Conservation (phyloP, 139 green algal species). For the Tetradesmus obliquus region DNA sequence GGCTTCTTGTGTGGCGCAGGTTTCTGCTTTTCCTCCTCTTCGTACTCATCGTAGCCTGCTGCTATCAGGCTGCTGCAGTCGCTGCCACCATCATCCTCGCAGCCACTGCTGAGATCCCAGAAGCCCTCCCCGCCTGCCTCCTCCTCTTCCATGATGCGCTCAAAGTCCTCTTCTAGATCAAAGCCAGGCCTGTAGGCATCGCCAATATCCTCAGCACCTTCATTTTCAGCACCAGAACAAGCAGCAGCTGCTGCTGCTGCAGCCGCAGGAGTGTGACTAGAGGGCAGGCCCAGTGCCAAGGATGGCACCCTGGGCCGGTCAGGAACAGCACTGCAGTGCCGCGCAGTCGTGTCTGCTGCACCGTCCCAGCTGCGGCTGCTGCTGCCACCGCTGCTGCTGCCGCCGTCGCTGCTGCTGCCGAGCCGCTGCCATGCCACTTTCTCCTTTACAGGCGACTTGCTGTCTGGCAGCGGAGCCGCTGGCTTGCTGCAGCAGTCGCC, state of each 20-base stretch:
- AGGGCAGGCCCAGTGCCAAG: neutral
- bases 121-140: neutral
- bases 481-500: neutral
- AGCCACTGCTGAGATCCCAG: neutral
- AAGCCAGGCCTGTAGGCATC: slow-evolving; percentile 17
- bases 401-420: neutral
- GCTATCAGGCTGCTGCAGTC: slow-evolving; percentile 9
- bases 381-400: neutral
- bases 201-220: neutral
- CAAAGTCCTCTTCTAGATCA: slow-evolving; percentile 45
- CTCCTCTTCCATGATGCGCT: slow-evolving; percentile 11
- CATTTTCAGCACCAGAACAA: neutral
- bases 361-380: neutral
- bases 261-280: neutral
- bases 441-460: neutral
- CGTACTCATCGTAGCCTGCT: neutral
- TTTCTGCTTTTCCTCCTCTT: neutral
- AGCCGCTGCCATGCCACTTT: neutral
- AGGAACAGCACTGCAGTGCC: neutral
- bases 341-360: neutral
- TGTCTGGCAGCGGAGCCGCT: neutral
- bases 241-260: neutral
- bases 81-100: neutral
- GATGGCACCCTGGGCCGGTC: neutral
- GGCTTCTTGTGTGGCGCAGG: neutral